Evolutionary conservation across 2,329 filamentous ascomycete genomes (phyloP), one percentile per base, ranked within the genome.

Genomic region (Leptographium lundbergii): DNA sequence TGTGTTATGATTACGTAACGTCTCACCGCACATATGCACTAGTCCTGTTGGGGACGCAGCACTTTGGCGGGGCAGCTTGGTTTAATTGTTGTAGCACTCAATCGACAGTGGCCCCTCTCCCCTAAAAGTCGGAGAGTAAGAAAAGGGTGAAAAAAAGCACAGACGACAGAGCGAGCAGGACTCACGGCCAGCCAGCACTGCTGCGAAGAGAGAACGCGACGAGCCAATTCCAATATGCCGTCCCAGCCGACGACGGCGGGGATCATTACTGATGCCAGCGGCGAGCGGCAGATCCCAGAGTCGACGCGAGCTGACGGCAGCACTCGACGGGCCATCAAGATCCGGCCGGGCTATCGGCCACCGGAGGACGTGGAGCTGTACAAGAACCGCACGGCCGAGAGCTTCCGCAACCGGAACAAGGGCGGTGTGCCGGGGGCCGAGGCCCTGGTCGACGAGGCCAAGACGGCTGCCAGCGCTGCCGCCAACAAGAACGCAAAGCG

Each of bases 291-390:
- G 66, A 97, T 99, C 60, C 94, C 94, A 29, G 82, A 91, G 51
- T 97, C 92, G 0, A 77, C 84, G 51, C 87, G 95, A 58, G 75
- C 94, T 27, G 94, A 99, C 69, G 94, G 94, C 60, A 90, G 87
- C 56, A 89, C 89, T n/a, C 85, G 94, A 59, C 95, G 89, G 69
- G 92, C 96, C 68, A 97, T 97, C 69, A 89, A 89, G 68, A 90
- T 99, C 62, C 85, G 90, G 34, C 92, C 94, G 0, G 95, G 94
- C 58, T 99, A 96, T 73, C 85, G 86, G 39, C 95, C 94, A 1
- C 90, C 91, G 0, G 94, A 99, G 74, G 94, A 99, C 72, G 87
- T 97, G 63, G 91, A 96, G 69, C 79, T 96, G 53, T 99, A 99
- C 81, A 95, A 91, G 76, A 96, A 95, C 72, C 86, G 89, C 60